Percentiles rank a stretch among this genome's conserved stretches.
Conservation (phyloP, 2,329 filamentous ascomycete genomes). For the Fusarium musae region DNA sequence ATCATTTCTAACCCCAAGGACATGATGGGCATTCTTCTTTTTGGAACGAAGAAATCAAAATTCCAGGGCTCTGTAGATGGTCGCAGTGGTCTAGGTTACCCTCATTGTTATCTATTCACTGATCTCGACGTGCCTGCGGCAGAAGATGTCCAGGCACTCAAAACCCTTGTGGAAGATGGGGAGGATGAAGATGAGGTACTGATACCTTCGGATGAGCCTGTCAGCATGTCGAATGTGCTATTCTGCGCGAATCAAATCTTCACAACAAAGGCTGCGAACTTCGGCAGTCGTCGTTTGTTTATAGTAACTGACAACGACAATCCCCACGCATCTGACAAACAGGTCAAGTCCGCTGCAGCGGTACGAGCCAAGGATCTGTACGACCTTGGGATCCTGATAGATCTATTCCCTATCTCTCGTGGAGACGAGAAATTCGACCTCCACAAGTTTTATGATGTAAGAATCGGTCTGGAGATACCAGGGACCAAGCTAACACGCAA, state of each 20-base stretch:
- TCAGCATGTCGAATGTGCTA: conserved; percentile 87
- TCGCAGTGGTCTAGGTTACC: conserved; percentile 73
- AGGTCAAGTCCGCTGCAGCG: conserved; percentile 78
- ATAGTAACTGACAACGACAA: conserved; percentile 95
- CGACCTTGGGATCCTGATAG: conserved; percentile 90
- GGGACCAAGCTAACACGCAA: not conserved
- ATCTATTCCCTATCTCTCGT: conserved; percentile 89
- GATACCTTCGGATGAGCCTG: conserved; percentile 73
- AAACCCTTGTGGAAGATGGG: conserved; percentile 80
- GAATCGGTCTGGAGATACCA: conserved; percentile 30
- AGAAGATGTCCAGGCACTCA: conserved; percentile 83
- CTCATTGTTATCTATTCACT: conserved; percentile 90
- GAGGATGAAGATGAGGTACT: conserved; percentile 77
- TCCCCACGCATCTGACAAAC: conserved; percentile 79
- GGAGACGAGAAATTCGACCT: conserved; percentile 79
- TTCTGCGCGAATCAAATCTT: conserved; percentile 98
- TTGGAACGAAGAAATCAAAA: conserved; percentile 86
- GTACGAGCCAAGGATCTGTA: conserved; percentile 95
- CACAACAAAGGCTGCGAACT: conserved; percentile 93
- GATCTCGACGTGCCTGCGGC: conserved; percentile 90
- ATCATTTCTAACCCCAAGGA: conserved; percentile 97
- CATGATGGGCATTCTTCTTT: conserved; percentile 95
- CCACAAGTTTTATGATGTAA: conserved; percentile 89
- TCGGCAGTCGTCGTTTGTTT: conserved; percentile 91
- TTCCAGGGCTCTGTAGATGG: conserved; percentile 76